Conservation (phyloP, 768 basidiomycete species). For the Daedaleopsis sinensis region DNA sequence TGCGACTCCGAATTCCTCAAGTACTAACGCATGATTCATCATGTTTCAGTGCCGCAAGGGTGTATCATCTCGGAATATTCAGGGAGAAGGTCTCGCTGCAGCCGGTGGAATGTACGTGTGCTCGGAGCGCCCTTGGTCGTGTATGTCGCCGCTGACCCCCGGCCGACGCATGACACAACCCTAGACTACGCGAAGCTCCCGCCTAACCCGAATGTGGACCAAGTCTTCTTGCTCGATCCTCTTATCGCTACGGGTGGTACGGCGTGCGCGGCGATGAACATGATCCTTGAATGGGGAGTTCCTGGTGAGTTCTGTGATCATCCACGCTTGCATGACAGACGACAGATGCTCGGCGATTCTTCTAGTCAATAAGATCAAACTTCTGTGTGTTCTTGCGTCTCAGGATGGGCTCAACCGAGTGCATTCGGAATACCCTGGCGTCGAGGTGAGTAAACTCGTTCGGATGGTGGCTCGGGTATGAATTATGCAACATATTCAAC, state of each 20-base stretch:
- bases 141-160: background rate
- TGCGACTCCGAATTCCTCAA: background rate
- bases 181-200: slow-evolving; percentile 92
- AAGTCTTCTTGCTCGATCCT: slow-evolving; percentile 89
- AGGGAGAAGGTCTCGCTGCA: slow-evolving; percentile 86
- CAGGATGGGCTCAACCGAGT: slow-evolving; percentile 72
- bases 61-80: slow-evolving; percentile 90
- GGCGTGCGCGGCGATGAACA: slow-evolving; percentile 81
- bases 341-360: background rate
- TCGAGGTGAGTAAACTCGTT: slow-evolving; percentile 62
- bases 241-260: slow-evolving; percentile 95
- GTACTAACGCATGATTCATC: background rate
- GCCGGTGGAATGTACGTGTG: slow-evolving; percentile 80
- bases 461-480: too few species aligned
- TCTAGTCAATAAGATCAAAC: slow-evolving; percentile 71
- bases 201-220: slow-evolving; percentile 70
- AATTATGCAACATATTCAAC: too few species aligned
- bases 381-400: slow-evolving; percentile 82
- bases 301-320: slow-evolving; percentile 46
- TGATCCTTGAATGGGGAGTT: slow-evolving; percentile 87
- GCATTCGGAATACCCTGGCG: slow-evolving; percentile 65
- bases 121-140: background rate
- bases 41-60: slow-evolving; percentile 65
- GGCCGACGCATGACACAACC: background rate
- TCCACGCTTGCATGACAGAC: background rate